Base-by-base conservation (phyloP, 108 stramenopile species). In the Skeletonema menzelii region DNA sequence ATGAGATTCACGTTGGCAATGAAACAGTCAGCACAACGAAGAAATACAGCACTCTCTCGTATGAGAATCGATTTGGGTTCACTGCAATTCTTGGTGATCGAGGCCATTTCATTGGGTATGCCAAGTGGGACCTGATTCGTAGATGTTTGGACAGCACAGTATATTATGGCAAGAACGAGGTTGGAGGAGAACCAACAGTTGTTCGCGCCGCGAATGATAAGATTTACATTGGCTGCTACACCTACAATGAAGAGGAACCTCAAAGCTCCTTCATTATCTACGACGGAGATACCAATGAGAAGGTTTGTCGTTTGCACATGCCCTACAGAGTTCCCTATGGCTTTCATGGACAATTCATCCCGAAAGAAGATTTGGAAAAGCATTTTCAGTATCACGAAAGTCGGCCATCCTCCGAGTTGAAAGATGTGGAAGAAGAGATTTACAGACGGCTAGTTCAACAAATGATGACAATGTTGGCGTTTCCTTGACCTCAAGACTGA, bases 161-260 rank as follows among this genome's bases (percentile, higher is more conserved):
- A n/a, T 69, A 73, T 67, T 80, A 73, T 59, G 20, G 56, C 20
- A 42, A 72, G 14, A n/a, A 80, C 26, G 68, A 80, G 38, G 17
- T 68, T 56, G 79, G 79, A 14, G 79, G 79, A 38, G 79, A 80
- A 26, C 72, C 79, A 5, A 67, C 73, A 12, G 24, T 80, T 3
- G 28, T 80, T 8, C 72, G 79, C 5, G 67, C 35, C 7, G 17
- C 31, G 5, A 59, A 67, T 37, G 56, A 73, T 27, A 64, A 65
- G 13, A 34, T 80, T 8, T 80, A 73, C 72, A 63, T 80, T 37
- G 79, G 79, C 46, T 73, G 69, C n/a, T 73, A 73, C 49, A 67
- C 73, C 6, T 73, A 73, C 56, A 73, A 73, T 22, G 65, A 73
- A 37, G 19, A 49, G 7, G 56, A 73, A 17, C 32, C 63, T 0